Percentiles rank a stretch among this genome's conserved stretches.
phyloP scores from a whole-genome alignment of 257 asterid species.

The Rubia yunnanensis region DNA sequence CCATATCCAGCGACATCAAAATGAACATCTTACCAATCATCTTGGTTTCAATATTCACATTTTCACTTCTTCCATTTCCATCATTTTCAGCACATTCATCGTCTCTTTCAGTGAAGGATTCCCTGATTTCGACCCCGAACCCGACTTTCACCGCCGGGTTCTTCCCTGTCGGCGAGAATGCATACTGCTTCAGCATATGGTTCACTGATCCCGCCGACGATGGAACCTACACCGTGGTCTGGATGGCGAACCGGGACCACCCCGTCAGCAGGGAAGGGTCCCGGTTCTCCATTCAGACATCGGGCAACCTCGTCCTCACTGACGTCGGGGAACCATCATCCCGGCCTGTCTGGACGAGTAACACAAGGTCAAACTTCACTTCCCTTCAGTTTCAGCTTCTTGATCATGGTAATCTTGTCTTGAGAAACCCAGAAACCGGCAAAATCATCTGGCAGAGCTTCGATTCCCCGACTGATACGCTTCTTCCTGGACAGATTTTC shows the following conservation, averaged over 20 bases:
- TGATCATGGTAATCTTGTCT: constrained; percentile 29
- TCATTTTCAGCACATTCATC: constrained; percentile 9
- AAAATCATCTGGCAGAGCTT: constrained; percentile 29
- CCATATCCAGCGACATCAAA: not conserved
- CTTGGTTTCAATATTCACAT: not conserved
- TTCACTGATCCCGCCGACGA: constrained; percentile 3
- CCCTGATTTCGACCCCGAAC: constrained; percentile 14
- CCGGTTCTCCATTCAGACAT: constrained; percentile 5
- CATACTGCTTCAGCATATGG: constrained; percentile 28
- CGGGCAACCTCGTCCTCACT: constrained; percentile 19
- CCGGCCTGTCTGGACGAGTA: constrained; percentile 19
- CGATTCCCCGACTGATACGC: constrained; percentile 26
- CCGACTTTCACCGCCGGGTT: constrained; percentile 23
- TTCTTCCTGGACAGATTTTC: constrained; percentile 24
- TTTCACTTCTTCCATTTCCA: constrained; percentile 3
- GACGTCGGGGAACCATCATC: constrained; percentile 16
- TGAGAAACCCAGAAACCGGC: not conserved
- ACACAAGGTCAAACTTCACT: not conserved
- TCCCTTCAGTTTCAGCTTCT: constrained; percentile 6
- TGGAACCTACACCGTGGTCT: constrained; percentile 18
- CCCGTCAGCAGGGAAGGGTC: constrained; percentile 19
- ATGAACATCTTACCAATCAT: not conserved
- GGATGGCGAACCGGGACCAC: constrained; percentile 33
- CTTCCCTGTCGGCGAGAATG: constrained; percentile 22
- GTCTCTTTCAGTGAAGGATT: constrained; percentile 10